phyloP scores from a whole-genome alignment of 2,329 filamentous ascomycete species.

The Fusarium duplospermum region DNA sequence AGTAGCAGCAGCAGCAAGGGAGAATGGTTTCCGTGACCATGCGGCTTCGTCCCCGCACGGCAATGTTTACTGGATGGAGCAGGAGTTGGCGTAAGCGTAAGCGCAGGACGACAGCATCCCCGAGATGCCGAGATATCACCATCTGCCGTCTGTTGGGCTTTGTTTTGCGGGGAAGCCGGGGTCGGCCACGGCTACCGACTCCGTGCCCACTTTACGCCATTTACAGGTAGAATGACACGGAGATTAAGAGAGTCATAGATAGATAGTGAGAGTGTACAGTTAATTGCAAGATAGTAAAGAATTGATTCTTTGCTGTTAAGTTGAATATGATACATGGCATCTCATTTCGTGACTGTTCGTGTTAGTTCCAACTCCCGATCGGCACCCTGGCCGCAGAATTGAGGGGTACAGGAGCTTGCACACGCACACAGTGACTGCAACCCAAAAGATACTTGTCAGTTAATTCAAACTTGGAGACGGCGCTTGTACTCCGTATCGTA shows the following conservation, averaged over 20 bases:
- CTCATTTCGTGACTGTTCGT: neutral
- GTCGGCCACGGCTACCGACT: conserved; percentile 30
- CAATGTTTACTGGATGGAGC: conserved; percentile 27
- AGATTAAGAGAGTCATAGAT: neutral
- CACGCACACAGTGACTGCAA: conserved; percentile 6
- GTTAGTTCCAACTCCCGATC: neutral
- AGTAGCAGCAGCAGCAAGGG: neutral
- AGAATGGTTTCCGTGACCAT: neutral
- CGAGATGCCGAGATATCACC: conserved; percentile 46
- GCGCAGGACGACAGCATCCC: conserved; percentile 14
- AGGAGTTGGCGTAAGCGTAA: conserved; percentile 18
- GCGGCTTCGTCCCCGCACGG: conserved; percentile 2
- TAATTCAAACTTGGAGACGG: neutral
- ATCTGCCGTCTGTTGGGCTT: neutral
- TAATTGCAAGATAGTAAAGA: neutral
- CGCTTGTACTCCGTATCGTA: neutral
- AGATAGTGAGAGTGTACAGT: neutral
- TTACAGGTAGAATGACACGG: neutral
- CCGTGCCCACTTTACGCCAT: conserved; percentile 26
- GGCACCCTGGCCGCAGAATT: neutral
- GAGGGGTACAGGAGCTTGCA: conserved; percentile 11
- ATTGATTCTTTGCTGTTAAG: neutral
- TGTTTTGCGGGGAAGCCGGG: conserved; percentile 33
- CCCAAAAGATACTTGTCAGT: neutral
- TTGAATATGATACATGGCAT: neutral